These are phyloP conservation scores for Austroboletus niveus DNA, from an alignment of 1,284 basidiomycete genomes.

Conservation along the genomic window DNA sequence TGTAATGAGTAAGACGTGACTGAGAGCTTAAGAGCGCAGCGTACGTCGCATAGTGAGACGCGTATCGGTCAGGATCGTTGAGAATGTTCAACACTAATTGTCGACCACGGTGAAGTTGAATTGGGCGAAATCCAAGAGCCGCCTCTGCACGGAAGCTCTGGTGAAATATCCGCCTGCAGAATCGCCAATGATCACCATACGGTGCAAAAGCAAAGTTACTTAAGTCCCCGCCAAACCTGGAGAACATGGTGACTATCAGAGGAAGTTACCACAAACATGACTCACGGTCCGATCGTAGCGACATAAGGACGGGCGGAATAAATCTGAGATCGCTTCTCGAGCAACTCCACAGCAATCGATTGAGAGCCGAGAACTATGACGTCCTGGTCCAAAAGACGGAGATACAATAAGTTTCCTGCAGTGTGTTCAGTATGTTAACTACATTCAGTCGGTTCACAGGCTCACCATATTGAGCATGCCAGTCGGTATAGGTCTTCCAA, in stretches of 20 bases:
- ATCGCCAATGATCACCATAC: conserved; percentile 12
- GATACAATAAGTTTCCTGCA: too few relatives aligned
- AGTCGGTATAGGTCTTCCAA: conserved; percentile 8
- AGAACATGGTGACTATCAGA: too few relatives aligned
- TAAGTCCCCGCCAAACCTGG: conserved; percentile 4
- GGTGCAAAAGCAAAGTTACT: conserved; percentile 2
- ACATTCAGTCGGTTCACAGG: too few relatives aligned
- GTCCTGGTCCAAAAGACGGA: too few relatives aligned
- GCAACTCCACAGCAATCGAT: conserved; percentile 2
- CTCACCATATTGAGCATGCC: too few relatives aligned
- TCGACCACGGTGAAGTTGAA: conserved; percentile 12
- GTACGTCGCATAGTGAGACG: conserved; percentile 4
- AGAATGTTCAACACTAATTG: conserved; percentile 7
- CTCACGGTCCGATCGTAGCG: conserved; percentile 10
- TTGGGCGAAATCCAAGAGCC: conserved; percentile 4
- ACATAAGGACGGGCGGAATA: conserved; percentile 15
- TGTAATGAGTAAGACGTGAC: not conserved
- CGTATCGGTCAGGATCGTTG: conserved; percentile 6
- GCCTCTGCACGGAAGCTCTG: conserved; percentile 7
- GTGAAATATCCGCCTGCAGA: conserved; percentile 11
- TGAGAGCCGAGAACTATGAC: not conserved
- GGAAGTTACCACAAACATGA: not conserved
- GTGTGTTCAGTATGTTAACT: too few relatives aligned
- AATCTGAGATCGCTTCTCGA: conserved; percentile 13
- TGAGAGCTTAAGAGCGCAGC: not conserved